Evolutionary conservation across 305 asterid species (phyloP), one percentile per base, ranked within the genome.

Genomic region (Plantago coronopus): DNA sequence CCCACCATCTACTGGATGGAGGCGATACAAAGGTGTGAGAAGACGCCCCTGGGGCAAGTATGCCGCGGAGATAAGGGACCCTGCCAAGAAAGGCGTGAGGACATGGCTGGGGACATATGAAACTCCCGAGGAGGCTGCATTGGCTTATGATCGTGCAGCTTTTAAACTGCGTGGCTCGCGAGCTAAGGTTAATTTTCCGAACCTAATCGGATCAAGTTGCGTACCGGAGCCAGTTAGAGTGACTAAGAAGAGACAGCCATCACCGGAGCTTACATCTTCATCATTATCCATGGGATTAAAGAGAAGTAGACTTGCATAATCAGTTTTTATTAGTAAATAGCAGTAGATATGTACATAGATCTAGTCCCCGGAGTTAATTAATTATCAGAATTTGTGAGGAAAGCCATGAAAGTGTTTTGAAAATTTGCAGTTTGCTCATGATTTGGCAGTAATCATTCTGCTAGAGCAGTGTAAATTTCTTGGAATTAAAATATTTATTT

Each of bases 41-140:
- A 69, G 67, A 57, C 70, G 73, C 34, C 72, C 72, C 46, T 74
- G 76, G 79, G 79, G 79, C 37, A 74, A 62, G 63, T 74, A 69
- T 23, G 79, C 76, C 59, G 79, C 79, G 68, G 79, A 74, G 67
- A 74, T 70, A 1, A 51, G 76, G 63, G 67, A 67, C 27, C 74
- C 80, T 2, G 67, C 29, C 0, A 75, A 61, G 69, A 75, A 68
- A 27, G 77, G 80, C n/a, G 20, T 67, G 21, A 71, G 80, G 18
- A 10, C 65, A 62, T 75, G 80, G 80, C 71, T 75, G 37, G 79
- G 79, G 63, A 74, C 76, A n/a, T 74, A 69, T 45, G 76, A 59
- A 70, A 74, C 73, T 58, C 62, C 79, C 19, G 79, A 75, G 71
- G 76, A 70, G 59, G 79, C 79, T 18, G 79, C 79, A 13, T 43